Evolutionary conservation across 2,329 filamentous ascomycete species (phyloP).

Genomic region (Aaosphaeria arxii): DNA sequence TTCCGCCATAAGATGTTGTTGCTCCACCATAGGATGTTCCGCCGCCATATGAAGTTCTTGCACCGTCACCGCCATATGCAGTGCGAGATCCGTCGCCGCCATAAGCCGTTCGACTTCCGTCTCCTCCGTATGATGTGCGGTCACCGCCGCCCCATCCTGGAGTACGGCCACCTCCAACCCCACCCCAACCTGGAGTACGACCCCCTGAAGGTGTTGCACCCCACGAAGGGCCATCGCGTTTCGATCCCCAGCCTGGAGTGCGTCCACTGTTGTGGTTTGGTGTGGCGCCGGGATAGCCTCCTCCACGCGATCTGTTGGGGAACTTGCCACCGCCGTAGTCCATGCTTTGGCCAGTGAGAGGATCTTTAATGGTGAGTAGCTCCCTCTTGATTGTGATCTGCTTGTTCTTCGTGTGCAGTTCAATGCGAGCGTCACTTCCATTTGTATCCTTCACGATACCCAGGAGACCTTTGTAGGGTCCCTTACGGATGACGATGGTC

Average conservation of each 20-base stretch:
- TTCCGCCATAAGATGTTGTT: conserved; percentile 37
- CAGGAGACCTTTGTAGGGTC: conserved; percentile 86
- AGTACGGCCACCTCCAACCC: conserved; percentile 38
- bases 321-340: conserved; percentile 55
- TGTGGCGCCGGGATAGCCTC: conserved; percentile 33
- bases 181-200: conserved; percentile 48
- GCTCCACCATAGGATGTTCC: conserved; percentile 47
- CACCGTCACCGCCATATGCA: conserved; percentile 68
- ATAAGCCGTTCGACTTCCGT: conserved; percentile 43
- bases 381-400: conserved; percentile 81
- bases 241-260: conserved; percentile 33
- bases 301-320: conserved; percentile 37
- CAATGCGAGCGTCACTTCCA: conserved; percentile 79
- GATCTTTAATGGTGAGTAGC: conserved; percentile 79
- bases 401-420: conserved; percentile 93
- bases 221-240: conserved; percentile 51
- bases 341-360: conserved; percentile 72
- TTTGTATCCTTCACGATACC: conserved; percentile 96
- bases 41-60: conserved; percentile 71
- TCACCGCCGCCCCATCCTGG: conserved; percentile 42
- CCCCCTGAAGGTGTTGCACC: conserved; percentile 45
- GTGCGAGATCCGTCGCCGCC: conserved; percentile 65
- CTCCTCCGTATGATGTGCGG: conserved; percentile 30
- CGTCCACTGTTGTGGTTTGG: conserved; percentile 37
- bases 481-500: conserved; percentile 83